Evolutionary conservation across 2,329 filamentous ascomycete species (phyloP).

Genomic region (Drechslerella coelobrocha): DNA sequence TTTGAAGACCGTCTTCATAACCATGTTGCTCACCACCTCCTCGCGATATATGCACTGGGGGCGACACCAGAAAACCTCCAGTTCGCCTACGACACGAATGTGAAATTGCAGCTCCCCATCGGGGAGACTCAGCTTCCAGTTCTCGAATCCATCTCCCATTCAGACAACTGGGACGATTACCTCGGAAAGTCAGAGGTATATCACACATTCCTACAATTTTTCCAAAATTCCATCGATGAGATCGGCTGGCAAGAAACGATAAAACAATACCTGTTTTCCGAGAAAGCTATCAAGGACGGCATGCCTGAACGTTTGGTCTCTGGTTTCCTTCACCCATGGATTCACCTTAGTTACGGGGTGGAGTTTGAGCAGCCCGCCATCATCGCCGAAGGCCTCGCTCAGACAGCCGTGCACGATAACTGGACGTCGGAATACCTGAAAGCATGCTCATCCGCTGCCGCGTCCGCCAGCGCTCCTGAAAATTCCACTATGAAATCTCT

Average conservation of each 20-base stretch:
- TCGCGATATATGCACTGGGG: constrained; percentile 77
- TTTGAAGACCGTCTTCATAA: constrained; percentile 73
- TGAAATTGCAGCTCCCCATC: constrained; percentile 68
- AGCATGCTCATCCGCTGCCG: constrained; percentile 63
- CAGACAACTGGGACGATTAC: constrained; percentile 62
- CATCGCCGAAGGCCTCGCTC: constrained; percentile 78
- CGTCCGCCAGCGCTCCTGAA: constrained; percentile 55
- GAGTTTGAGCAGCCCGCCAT: constrained; percentile 83
- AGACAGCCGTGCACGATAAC: constrained; percentile 72
- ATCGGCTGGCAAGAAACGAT: constrained; percentile 70
- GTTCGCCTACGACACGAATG: constrained; percentile 68
- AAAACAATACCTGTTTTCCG: constrained; percentile 72
- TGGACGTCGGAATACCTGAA: constrained; percentile 66
- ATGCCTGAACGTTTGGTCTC: constrained; percentile 73
- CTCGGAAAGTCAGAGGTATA: constrained; percentile 73
- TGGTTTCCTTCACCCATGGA: constrained; percentile 77
- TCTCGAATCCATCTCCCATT: constrained; percentile 66
- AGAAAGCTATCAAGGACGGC: constrained; percentile 70
- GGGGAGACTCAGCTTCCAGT: constrained; percentile 61
- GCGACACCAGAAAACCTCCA: constrained; percentile 69
- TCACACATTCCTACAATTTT: constrained; percentile 77
- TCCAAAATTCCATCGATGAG: constrained; percentile 72
- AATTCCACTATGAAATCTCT: constrained; percentile 65
- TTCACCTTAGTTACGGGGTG: constrained; percentile 83
- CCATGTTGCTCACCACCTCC: constrained; percentile 79